Evolutionary conservation across 345 rosid genomes (phyloP).

Genomic region (Brassica rapa): DNA sequence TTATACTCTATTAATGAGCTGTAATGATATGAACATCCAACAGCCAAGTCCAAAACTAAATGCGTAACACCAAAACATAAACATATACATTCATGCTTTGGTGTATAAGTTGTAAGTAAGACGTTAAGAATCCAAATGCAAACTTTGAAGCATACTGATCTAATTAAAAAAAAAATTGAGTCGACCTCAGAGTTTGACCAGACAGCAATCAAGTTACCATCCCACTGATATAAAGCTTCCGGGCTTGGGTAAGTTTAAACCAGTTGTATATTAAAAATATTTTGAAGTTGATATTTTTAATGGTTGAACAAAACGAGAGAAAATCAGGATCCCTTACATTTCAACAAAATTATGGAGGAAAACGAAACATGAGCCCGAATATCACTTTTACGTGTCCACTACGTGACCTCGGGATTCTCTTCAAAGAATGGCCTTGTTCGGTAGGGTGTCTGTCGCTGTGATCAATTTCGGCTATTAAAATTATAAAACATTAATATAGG

Average conservation of each 20-base stretch:
- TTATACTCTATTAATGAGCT: constrained; percentile 2
- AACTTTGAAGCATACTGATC: background rate
- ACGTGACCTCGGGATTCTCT: background rate
- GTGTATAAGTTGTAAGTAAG: background rate
- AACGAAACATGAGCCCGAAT: background rate
- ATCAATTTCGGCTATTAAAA: background rate
- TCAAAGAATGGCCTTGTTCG: background rate
- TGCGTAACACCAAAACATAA: background rate
- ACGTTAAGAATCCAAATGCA: background rate
- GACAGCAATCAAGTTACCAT: background rate
- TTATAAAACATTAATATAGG: background rate
- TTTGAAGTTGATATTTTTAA: background rate
- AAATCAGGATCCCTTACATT: background rate
- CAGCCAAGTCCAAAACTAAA: background rate
- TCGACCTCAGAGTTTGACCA: background rate
- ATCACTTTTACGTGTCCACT: background rate
- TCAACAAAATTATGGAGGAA: background rate
- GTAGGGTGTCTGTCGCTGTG: background rate
- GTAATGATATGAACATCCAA: constrained; percentile 10
- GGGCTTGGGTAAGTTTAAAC: background rate
- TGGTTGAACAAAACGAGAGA: background rate
- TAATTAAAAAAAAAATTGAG: background rate
- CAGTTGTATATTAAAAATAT: background rate
- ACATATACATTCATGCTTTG: background rate
- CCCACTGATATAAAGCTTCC: background rate